Percentiles rank a stretch among this genome's conserved stretches.
phyloP scores from a whole-genome alignment of 192 early-diverging fungal genomes.

The Backusella liffmaniae region DNA sequence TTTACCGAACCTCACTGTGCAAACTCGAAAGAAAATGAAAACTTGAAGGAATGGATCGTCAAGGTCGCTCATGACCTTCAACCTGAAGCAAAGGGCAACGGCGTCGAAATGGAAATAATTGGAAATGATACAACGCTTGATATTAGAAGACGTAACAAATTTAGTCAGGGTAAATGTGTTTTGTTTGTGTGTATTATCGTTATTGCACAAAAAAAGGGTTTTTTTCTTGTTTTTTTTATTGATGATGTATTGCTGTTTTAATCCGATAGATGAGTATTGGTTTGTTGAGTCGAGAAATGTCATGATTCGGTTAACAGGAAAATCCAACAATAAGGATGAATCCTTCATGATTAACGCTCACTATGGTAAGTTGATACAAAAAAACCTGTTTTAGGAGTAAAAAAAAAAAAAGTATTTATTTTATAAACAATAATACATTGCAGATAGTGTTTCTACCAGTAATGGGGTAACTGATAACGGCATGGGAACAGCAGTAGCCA shows the following conservation, averaged over 20 bases:
- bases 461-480: constrained; percentile 73
- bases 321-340: constrained; percentile 34
- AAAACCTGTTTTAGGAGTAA: too few species aligned
- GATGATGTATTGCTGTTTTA: not conserved
- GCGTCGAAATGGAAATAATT: constrained; percentile 24
- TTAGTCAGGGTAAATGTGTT: constrained; percentile 1
- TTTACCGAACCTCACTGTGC: constrained; percentile 35
- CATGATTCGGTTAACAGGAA: constrained; percentile 59
- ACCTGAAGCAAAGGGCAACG: not conserved
- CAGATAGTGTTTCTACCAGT: constrained; percentile 65
- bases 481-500: constrained; percentile 58
- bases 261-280: constrained; percentile 30
- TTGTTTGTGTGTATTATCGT: not conserved
- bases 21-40: constrained; percentile 27
- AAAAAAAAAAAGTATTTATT: not conserved
- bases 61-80: not conserved
- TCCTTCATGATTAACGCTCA: constrained; percentile 68
- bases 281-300: constrained; percentile 53
- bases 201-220: not conserved
- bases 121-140: constrained; percentile 18
- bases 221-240: not conserved
- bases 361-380: constrained; percentile 43
- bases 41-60: constrained; percentile 26
- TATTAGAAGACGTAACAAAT: constrained; percentile 11
- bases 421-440: not conserved